Percentiles rank a stretch among this genome's conserved stretches.
Conservation (phyloP, 2,329 filamentous ascomycete species). For the Fonsecaea pugnacius region DNA sequence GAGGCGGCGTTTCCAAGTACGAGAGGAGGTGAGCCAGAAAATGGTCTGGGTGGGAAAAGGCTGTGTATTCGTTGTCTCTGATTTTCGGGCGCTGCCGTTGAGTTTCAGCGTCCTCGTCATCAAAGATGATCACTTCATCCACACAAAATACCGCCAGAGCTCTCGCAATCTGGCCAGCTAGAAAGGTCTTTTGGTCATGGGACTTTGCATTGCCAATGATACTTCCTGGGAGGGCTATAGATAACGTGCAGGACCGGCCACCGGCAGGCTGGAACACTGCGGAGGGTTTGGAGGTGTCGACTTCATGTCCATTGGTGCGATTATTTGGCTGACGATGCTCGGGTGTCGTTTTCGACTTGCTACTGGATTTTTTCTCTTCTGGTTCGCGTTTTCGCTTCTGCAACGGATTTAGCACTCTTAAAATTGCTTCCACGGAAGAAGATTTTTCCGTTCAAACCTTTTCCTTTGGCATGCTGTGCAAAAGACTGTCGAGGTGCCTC, state of each 20-base stretch:
- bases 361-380: conserved; percentile 18
- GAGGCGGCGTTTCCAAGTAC: conserved; percentile 82
- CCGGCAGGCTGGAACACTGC: conserved; percentile 68
- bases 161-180: conserved; percentile 76
- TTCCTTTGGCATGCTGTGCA: conserved; percentile 21
- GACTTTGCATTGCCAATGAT: conserved; percentile 71
- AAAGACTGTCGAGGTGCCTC: not conserved
- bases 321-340: not conserved
- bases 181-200: conserved; percentile 73
- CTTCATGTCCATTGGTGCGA: conserved; percentile 32
- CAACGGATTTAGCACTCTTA: not conserved
- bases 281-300: conserved; percentile 69
- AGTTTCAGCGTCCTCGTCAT: conserved; percentile 61
- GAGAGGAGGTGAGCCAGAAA: conserved; percentile 78
- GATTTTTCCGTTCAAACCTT: conserved; percentile 15
- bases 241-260: conserved; percentile 73
- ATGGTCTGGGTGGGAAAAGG: conserved; percentile 74
- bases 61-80: conserved; percentile 61
- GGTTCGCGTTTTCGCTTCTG: conserved; percentile 28
- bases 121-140: conserved; percentile 81
- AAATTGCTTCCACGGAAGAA: not conserved
- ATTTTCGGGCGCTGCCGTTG: conserved; percentile 30
- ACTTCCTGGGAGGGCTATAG: conserved; percentile 77
- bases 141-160: conserved; percentile 81
- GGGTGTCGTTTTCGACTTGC: conserved; percentile 8